Conservation (phyloP, 257 asterid species). For the Fraxinus cuspidata region DNA sequence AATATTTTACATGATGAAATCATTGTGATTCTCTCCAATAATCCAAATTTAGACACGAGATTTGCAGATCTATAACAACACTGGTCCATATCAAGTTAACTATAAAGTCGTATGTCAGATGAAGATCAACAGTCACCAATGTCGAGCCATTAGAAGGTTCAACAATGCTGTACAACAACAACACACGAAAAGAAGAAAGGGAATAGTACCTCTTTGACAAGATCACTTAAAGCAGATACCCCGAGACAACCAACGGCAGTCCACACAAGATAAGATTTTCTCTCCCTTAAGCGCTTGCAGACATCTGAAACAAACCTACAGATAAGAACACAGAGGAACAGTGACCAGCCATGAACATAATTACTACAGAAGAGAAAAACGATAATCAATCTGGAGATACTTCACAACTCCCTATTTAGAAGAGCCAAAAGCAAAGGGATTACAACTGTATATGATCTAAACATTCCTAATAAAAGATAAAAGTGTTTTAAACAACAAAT, state of each 20-base stretch:
- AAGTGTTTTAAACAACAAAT: background rate
- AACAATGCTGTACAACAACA: background rate
- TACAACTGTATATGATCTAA: slow-evolving; percentile 7
- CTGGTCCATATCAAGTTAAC: slow-evolving; percentile 7
- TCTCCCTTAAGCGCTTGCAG: slow-evolving; percentile 76
- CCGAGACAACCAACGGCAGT: slow-evolving; percentile 91
- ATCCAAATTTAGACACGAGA: background rate
- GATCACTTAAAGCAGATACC: slow-evolving; percentile 74
- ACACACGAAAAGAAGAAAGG: background rate
- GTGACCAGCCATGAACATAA: slow-evolving; percentile 9
- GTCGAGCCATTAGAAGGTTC: background rate
- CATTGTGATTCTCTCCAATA: background rate
- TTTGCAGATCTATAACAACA: slow-evolving; percentile 12
- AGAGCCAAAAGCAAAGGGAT: background rate
- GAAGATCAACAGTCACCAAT: background rate
- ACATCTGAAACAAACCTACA: slow-evolving; percentile 69
- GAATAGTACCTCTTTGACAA: slow-evolving; percentile 69
- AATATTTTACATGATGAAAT: background rate
- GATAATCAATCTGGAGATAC: slow-evolving; percentile 4
- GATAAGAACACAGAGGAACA: slow-evolving; percentile 22
- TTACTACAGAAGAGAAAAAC: background rate
- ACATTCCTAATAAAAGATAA: background rate
- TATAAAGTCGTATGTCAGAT: slow-evolving; percentile 6
- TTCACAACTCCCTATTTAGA: background rate
- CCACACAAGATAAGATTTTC: slow-evolving; percentile 77